Conservation (phyloP, 2,329 filamentous ascomycete species). For the Malbranchea cinnamomea region DNA sequence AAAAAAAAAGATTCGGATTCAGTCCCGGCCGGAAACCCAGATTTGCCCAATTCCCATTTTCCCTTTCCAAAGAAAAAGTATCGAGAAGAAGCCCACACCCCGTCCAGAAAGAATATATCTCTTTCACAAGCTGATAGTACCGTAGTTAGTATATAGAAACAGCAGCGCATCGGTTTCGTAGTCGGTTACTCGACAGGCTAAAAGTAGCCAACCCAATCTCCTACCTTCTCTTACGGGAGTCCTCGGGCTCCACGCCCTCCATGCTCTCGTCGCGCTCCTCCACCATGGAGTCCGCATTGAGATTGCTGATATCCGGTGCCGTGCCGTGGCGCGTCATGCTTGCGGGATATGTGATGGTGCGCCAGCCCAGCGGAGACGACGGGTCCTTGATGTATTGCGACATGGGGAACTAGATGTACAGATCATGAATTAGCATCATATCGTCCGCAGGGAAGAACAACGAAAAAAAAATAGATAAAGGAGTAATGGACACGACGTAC, state of each 20-base stretch:
- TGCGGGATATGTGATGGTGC: slow-evolving; percentile 39
- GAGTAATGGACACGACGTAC: slow-evolving; percentile 24
- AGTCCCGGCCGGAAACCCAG: too few relatives aligned
- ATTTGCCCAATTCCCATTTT: too few relatives aligned
- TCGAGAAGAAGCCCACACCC: too few relatives aligned
- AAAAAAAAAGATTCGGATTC: too few relatives aligned
- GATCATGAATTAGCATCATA: not conserved
- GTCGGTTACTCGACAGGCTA: too few relatives aligned
- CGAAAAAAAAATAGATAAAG: not conserved
- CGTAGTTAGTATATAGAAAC: too few relatives aligned
- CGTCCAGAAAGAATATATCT: too few relatives aligned
- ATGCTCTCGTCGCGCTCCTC: slow-evolving; percentile 22
- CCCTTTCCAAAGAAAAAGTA: too few relatives aligned
- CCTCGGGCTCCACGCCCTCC: slow-evolving; percentile 26
- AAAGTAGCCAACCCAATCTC: too few relatives aligned
- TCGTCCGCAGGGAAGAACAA: not conserved
- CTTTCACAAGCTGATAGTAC: too few relatives aligned
- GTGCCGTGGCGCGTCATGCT: slow-evolving; percentile 22
- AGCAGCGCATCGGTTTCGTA: too few relatives aligned
- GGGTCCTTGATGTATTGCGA: slow-evolving; percentile 49
- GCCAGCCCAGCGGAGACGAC: slow-evolving; percentile 39
- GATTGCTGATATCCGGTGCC: slow-evolving; percentile 24
- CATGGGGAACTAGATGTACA: slow-evolving; percentile 40
- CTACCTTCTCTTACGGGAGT: slow-evolving; percentile 10
- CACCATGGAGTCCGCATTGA: slow-evolving; percentile 34